Evolutionary conservation across 2,329 filamentous ascomycete species (phyloP), one percentile per base, ranked within the genome.

Genomic region (Aspergillus jensenii): DNA sequence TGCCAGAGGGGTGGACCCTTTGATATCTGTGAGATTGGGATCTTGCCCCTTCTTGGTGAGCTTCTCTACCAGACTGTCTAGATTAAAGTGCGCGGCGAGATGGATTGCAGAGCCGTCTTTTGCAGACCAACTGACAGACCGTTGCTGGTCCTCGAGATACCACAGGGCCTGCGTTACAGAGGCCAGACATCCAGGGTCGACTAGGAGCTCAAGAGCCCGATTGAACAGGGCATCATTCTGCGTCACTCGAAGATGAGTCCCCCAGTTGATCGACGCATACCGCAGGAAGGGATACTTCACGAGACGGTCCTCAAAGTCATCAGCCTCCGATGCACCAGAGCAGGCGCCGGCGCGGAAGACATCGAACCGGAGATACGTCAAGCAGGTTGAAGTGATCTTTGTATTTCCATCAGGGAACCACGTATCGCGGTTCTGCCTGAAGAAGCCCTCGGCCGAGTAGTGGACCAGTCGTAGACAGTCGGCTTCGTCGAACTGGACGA

Each of bases 231-330:
- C 8, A 2, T 58, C 44, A 23, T 25, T 37, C 2, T 23, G 14
- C 6, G 50, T n/a, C 4, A 12, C 8, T 6, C 14, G 37, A 3
- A 58, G 31, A 14, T 58, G 56, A 12, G 21, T 45, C n/a, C 50
- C 56, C 56, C 56, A 58, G 39, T 53, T 50, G 27, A 58, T 33
- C 4, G 50, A 41, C 6, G 56, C 56, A 50, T 58, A 58, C 21
- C 40, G 39, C 8, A 58, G 31, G 19, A 58, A 54, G 1, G 56
- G 56, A 39, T 58, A 54, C 9, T 25, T 54, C 21, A 46, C 19
- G 2, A 58, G 21, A 17, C 56, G 50, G 4, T 6, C 8, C 3
- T 54, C 44, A 12, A 58, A 54, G 27, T 58, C 56, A 1, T 27
- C 27, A 3, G 37, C 44, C 45, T 58, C 56, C 14, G 50, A 49